These are phyloP conservation scores for Epichloe baconii DNA, from an alignment of 2,329 filamentous ascomycete genomes.

Conservation along the genomic window DNA sequence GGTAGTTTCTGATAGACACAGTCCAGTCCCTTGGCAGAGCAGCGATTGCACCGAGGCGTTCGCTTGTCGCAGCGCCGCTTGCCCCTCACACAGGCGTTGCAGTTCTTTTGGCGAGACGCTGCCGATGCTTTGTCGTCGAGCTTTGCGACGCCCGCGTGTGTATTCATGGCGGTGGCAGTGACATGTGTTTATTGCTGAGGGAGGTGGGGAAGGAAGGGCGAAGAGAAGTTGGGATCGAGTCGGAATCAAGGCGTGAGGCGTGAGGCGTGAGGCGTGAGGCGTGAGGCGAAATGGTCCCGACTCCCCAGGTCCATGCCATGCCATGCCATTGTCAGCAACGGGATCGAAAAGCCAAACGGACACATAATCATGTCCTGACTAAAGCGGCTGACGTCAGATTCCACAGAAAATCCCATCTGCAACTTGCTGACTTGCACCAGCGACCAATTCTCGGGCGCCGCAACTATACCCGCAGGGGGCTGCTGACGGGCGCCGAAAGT, in stretches of 20 bases:
- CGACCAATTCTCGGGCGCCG: too few relatives aligned
- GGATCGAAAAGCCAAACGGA: too few relatives aligned
- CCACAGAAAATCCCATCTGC: too few relatives aligned
- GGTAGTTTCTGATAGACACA: conserved; percentile 29
- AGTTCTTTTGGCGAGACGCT: conserved; percentile 37
- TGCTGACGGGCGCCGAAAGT: background rate
- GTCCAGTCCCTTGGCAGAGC: conserved; percentile 26
- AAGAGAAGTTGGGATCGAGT: background rate
- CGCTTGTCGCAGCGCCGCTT: conserved; percentile 36
- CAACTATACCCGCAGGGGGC: background rate
- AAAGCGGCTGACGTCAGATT: too few relatives aligned
- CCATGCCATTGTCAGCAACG: too few relatives aligned
- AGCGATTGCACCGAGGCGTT: conserved; percentile 29
- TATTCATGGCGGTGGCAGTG: conserved; percentile 1
- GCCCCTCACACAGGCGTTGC: conserved; percentile 33
- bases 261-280: background rate
- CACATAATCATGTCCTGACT: too few relatives aligned
- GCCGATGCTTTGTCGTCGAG: conserved; percentile 18
- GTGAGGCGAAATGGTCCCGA: background rate
- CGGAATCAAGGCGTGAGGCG: too few relatives aligned
- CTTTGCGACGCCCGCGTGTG: conserved; percentile 9
- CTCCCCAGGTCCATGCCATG: too few relatives aligned
- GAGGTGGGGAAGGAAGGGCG: background rate
- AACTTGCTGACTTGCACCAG: too few relatives aligned
- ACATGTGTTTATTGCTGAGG: background rate